Base-by-base conservation (phyloP, 2,329 filamentous ascomycete genomes). In the Passalora sequoiae region DNA sequence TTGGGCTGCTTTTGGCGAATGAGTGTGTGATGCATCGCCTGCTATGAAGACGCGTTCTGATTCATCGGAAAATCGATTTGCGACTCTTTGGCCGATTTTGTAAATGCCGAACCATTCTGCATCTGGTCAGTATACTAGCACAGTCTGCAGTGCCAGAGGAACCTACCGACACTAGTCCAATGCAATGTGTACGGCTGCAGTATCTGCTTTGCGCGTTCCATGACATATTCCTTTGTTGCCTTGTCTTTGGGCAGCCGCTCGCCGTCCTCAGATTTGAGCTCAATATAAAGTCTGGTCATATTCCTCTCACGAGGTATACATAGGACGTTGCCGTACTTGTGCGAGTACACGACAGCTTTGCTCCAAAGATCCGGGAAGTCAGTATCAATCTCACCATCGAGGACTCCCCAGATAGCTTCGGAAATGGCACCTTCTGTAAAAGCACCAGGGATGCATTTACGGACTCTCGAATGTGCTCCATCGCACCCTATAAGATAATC, bases 311-410 rank as follows among this genome's bases (percentile, higher is more conserved):
- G 76, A 4, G 84, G 84, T 40, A 86, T 82, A 61, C 84, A 83
- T n/a, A 87, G 71, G 33, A 86, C 79, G 0, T 82, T 84, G 2
- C 83, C 83, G 32, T 78, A 72, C 46, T 77, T 72, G 48, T 85
- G 77, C 2, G 79, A 82, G 51, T 82, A 81, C 6, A 86, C 73
- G 0, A 84, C 74, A 0, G 81, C 81, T 66, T 86, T 86, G 61
- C 78, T 83, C 81, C 82, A 86, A 37, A 86, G 76, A 56, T 86
- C 83, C 1, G 83, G 83, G 54, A 87, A 86, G 59, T 86, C 74
- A 6, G 83, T 86, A 31, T 83, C 77, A 7, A 86, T 65, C 59
- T 80, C 77, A 53, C 82, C 83, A 60, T 87, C 83, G 3, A 87
- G 66, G 2, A 87, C 83, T 43, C 82, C 83, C 83, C 83, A 87